These are phyloP conservation scores for Pseudoscleropodium purum DNA, from an alignment of 225 moss, liverwort and hornwort genomes.

Conservation along the genomic window DNA sequence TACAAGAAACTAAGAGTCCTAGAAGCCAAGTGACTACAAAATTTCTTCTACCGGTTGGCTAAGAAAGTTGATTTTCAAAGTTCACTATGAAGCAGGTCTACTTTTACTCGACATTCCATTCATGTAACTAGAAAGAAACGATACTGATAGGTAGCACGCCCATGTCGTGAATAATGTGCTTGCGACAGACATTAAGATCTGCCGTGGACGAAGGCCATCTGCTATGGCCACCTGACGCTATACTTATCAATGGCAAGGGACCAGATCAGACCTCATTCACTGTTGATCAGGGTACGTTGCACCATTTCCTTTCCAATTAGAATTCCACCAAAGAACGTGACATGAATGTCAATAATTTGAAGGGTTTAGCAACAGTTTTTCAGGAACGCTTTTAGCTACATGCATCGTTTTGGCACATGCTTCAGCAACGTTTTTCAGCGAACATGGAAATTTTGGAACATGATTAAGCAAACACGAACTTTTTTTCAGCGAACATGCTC, in stretches of 20 bases:
- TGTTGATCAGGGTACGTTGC: conserved; percentile 5
- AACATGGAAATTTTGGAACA: background rate
- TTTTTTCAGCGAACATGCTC: background rate
- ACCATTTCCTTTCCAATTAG: background rate
- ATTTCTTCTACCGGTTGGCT: background rate
- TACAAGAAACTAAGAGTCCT: background rate
- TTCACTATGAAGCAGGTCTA: background rate
- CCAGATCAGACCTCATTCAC: conserved; percentile 20
- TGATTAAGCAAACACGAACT: background rate
- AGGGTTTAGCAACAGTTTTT: background rate
- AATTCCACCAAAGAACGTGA: background rate
- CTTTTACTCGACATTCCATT: background rate
- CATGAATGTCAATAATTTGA: background rate
- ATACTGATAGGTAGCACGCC: background rate
- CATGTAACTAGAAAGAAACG: background rate
- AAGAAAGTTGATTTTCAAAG: background rate
- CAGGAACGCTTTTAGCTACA: background rate
- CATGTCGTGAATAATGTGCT: background rate
- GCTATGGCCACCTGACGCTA: conserved; percentile 27
- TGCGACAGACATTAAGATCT: conserved; percentile 24
- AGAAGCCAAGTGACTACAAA: background rate
- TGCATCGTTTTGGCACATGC: background rate
- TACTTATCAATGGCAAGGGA: conserved; percentile 45
- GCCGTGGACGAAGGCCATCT: conserved; percentile 26
- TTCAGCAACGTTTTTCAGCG: background rate